Conservation (phyloP, 345 rosid genomes). For the Fremontodendron californicum region DNA sequence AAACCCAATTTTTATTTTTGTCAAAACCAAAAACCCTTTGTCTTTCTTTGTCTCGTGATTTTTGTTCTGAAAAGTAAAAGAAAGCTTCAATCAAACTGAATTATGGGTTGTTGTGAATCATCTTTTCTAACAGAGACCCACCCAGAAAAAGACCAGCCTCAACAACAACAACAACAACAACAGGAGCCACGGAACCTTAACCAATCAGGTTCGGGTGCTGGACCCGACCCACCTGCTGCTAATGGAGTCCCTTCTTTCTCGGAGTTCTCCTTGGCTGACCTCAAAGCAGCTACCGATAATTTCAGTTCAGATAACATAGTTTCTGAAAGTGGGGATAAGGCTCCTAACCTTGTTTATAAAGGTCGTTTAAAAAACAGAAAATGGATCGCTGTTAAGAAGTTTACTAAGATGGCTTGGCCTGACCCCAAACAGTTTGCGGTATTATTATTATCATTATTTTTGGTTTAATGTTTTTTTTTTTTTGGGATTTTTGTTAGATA, state of each 20-base stretch:
- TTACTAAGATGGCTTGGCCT: slow-evolving; percentile 77
- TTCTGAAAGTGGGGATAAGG: slow-evolving; percentile 69
- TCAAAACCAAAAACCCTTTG: background rate
- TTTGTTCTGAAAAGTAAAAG: background rate
- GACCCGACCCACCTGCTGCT: slow-evolving; percentile 26
- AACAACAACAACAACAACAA: slow-evolving; percentile 12
- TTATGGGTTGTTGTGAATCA: slow-evolving; percentile 82
- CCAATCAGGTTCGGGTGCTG: slow-evolving; percentile 26
- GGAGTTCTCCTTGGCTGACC: slow-evolving; percentile 64
- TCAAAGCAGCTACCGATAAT: slow-evolving; percentile 61
- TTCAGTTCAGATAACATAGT: slow-evolving; percentile 63
- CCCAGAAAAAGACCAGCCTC: slow-evolving; percentile 32
- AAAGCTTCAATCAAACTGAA: background rate
- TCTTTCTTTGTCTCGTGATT: background rate
- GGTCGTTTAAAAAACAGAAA: slow-evolving; percentile 60
- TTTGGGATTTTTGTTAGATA: background rate
- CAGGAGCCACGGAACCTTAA: slow-evolving; percentile 23
- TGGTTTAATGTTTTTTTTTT: background rate
- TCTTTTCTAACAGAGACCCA: slow-evolving; percentile 40
- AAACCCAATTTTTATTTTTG: background rate
- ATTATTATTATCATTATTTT: background rate
- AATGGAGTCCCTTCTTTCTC: slow-evolving; percentile 49
- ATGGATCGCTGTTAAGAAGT: slow-evolving; percentile 92
- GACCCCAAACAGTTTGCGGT: slow-evolving; percentile 76
- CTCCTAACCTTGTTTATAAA: slow-evolving; percentile 63